Evolutionary conservation across 768 basidiomycete genomes (phyloP).

Genomic region (Lyophyllum semitale): DNA sequence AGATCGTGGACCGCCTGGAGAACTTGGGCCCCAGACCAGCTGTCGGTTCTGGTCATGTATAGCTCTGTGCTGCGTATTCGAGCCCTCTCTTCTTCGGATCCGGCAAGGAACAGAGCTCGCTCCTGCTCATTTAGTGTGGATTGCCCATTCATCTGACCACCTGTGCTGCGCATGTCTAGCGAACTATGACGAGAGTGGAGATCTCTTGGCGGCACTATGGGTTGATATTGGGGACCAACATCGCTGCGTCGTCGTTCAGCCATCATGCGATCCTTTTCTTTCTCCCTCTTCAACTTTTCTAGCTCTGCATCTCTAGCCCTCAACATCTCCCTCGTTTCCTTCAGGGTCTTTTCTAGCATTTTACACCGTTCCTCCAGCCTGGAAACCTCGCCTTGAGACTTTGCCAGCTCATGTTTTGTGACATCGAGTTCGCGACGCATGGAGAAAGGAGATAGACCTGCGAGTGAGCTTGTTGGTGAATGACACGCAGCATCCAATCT

Average conservation of each 20-base stretch:
- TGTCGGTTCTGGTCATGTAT: constrained; percentile 74
- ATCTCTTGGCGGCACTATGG: constrained; percentile 11
- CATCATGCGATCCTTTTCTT: constrained; percentile 33
- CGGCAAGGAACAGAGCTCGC: constrained; percentile 11
- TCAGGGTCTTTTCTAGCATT: constrained; percentile 62
- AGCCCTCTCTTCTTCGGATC: constrained; percentile 55
- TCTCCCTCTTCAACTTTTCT: constrained; percentile 47
- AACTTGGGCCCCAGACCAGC: constrained; percentile 77
- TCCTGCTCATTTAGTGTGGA: constrained; percentile 19
- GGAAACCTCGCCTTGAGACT: constrained; percentile 52
- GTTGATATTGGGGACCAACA: constrained; percentile 23
- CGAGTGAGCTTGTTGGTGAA: constrained; percentile 42
- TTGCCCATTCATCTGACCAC: constrained; percentile 19
- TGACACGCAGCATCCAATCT: constrained; percentile 49
- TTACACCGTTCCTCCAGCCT: constrained; percentile 65
- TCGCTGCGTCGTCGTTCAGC: constrained; percentile 33
- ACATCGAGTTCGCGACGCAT: constrained; percentile 62
- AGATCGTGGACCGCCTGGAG: constrained; percentile 79
- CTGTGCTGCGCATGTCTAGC: constrained; percentile 32
- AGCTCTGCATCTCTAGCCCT: constrained; percentile 61
- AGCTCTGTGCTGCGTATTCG: constrained; percentile 60
- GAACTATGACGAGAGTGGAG: constrained; percentile 27
- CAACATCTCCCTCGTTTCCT: constrained; percentile 63
- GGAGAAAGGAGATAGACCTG: constrained; percentile 39
- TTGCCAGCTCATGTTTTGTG: constrained; percentile 55